Base-by-base conservation (phyloP, 331 rosid genomes). In the Saraca asoca region DNA sequence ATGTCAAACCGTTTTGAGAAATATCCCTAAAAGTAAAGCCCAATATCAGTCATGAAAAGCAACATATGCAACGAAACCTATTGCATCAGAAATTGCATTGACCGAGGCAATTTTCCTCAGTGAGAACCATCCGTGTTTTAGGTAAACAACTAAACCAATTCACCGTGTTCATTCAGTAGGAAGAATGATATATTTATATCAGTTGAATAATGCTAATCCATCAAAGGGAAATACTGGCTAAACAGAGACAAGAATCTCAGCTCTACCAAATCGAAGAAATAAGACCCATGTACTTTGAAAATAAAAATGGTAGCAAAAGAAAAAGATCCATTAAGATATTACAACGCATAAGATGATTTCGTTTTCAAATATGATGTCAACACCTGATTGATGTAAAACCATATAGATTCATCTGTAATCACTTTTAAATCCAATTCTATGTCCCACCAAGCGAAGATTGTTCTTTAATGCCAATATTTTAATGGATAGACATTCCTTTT, bases 1-100 rank as follows among this genome's bases (percentile, higher is more conserved):
- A 89, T 68, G 91, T 51, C 83, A 89, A 83, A 68, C 96, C 96
- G 61, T 81, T 78, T 50, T 69, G 81, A 24, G 86, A 87, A 66
- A 89, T 81, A 75, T 87, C 83, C 86, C 96, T 89, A 51, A 17
- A 45, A 62, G 59, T 54, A 19, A 75, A 73, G 71, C 42, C 62
- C 63, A 60, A 69, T 24, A 75, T 69, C 72, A 79, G 68, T 68
- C 57, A 69, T 12, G 39, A 24, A 55, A 67, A 63, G 45, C 10
- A 18, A 51, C 34, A 70, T 55, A 69, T 49, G 65, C 60, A 53
- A 29, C 61, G 45, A 70, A 66, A 58, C 16, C 51, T 50, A 45
- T 57, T 9, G 60, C 51, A 53, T 57, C 70, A 46, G 48, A 58
- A 68, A 60, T 58, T 54, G 60, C 24, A 62, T 49, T 69, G 24